Conservation (phyloP, 2,329 filamentous ascomycete species). For the Truncatella angustata region DNA sequence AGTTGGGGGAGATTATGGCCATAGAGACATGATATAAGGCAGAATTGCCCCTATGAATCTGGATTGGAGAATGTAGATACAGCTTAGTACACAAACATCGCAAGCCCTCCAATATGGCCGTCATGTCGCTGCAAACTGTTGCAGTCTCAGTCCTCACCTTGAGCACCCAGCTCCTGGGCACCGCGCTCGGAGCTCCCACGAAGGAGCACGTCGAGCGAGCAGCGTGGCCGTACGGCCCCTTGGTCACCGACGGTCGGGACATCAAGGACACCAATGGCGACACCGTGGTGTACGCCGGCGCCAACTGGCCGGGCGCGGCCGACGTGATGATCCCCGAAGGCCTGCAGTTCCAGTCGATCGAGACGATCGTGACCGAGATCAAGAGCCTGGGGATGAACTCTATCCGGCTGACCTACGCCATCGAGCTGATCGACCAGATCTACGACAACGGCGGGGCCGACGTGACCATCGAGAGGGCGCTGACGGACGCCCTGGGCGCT, state of each 20-base stretch:
- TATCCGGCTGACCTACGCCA: constrained; percentile 62
- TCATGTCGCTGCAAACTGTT: constrained; percentile 13
- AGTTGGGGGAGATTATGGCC: too few species aligned
- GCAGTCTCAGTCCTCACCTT: constrained; percentile 23
- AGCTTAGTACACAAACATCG: too few species aligned
- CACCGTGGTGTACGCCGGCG: constrained; percentile 50
- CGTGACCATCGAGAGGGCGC: constrained; percentile 41
- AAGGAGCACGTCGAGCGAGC: constrained; percentile 3
- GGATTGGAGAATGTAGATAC: too few species aligned
- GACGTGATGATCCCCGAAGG: constrained; percentile 65
- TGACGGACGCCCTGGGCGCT: constrained; percentile 44
- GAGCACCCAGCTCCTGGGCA: constrained; percentile 16
- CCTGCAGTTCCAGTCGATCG: constrained; percentile 59
- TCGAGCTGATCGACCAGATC: constrained; percentile 62
- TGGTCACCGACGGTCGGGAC: constrained; percentile 39
- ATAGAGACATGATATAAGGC: too few species aligned
- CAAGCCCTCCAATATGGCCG: constrained; percentile 16
- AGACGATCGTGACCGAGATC: constrained; percentile 52
- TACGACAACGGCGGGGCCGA: constrained; percentile 47
- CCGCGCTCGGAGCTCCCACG: constrained; percentile 12
- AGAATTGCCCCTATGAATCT: too few species aligned
- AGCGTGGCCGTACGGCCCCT: constrained; percentile 29
- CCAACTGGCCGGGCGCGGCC: constrained; percentile 61
- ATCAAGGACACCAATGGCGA: constrained; percentile 41
- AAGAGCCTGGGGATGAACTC: constrained; percentile 63